Percentiles rank a stretch among this genome's conserved stretches.
Evolutionary conservation across 441 rosid species (phyloP).

Genomic region (Erodium trifolium): DNA sequence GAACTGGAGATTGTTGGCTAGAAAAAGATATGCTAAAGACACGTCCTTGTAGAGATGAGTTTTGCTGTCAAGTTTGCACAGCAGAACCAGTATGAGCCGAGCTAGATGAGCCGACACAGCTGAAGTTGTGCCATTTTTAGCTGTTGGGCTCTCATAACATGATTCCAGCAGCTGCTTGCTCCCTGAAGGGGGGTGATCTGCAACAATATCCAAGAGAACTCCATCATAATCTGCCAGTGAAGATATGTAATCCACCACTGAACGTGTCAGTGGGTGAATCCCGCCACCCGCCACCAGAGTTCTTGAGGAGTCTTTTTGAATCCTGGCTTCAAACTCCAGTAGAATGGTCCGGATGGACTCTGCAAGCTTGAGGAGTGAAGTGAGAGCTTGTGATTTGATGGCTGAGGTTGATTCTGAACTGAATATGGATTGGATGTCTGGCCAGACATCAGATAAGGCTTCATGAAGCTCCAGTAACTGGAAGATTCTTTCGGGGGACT

Average conservation of each 20-base stretch:
- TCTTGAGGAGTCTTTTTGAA: slow-evolving; percentile 39
- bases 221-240: slow-evolving; percentile 29
- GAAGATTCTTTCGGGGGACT: slow-evolving; percentile 34
- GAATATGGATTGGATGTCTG: slow-evolving; percentile 43
- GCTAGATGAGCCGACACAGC: no score
- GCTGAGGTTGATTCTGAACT: slow-evolving; percentile 27
- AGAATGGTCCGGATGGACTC: slow-evolving; percentile 29
- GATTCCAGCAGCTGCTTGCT: slow-evolving; percentile 3
- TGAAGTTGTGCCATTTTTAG: no score
- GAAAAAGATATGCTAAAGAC: no score
- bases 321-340: slow-evolving; percentile 27
- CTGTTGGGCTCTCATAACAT: no score
- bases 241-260: slow-evolving; percentile 34
- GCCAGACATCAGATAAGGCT: slow-evolving; percentile 35
- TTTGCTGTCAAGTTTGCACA: no score
- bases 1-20: no score
- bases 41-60: no score
- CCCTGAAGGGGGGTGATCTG: slow-evolving; percentile 27
- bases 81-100: no score
- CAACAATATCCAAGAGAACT: slow-evolving; percentile 34
- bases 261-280: slow-evolving; percentile 35
- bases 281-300: slow-evolving; percentile 40
- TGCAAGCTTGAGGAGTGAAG: slow-evolving; percentile 39
- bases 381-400: slow-evolving; percentile 37
- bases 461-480: slow-evolving; percentile 37